A percentile compares a stretch with the other conserved stretches of the same genome.
phyloP scores from a whole-genome alignment of 805 yeast species.

The Ogataea minuta region DNA sequence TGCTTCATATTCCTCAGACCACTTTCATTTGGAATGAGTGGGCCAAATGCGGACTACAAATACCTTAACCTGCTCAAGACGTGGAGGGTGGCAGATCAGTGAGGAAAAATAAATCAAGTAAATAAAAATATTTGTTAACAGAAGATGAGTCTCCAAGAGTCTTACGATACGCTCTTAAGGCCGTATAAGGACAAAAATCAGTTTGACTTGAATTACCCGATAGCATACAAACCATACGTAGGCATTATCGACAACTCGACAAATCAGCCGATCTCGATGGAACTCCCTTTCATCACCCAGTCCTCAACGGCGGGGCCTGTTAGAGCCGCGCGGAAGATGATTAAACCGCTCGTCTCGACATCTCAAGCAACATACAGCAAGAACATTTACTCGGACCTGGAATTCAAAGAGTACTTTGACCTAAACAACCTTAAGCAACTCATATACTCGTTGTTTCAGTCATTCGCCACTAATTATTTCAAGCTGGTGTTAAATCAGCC shows the following conservation, averaged over 20 bases:
- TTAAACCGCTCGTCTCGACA: constrained; percentile 23
- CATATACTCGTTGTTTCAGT: constrained; percentile 52
- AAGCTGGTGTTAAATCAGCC: constrained; percentile 79
- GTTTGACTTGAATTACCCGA: constrained; percentile 35
- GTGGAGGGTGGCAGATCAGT: constrained; percentile 45
- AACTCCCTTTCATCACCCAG: constrained; percentile 30
- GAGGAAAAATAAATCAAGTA: constrained; percentile 1
- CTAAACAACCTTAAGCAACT: constrained; percentile 54
- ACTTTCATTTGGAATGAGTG: constrained; percentile 78
- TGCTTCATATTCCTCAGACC: constrained; percentile 62
- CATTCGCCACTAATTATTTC: constrained; percentile 66
- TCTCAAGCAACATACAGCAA: constrained; percentile 23
- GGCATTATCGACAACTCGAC: constrained; percentile 37
- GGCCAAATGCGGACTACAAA: constrained; percentile 44
- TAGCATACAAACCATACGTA: constrained; percentile 32
- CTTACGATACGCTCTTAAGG: constrained; percentile 28
- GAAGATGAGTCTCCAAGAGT: constrained; percentile 25
- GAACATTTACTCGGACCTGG: constrained; percentile 55
- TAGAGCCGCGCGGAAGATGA: constrained; percentile 19
- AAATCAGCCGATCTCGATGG: constrained; percentile 34
- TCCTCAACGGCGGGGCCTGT: constrained; percentile 9
- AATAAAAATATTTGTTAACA: background rate
- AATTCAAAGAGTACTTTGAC: constrained; percentile 66
- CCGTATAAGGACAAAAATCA: constrained; percentile 34
- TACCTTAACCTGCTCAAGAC: constrained; percentile 53